phyloP scores from a whole-genome alignment of 169 alveolate species.

The Theileria annulata region DNA sequence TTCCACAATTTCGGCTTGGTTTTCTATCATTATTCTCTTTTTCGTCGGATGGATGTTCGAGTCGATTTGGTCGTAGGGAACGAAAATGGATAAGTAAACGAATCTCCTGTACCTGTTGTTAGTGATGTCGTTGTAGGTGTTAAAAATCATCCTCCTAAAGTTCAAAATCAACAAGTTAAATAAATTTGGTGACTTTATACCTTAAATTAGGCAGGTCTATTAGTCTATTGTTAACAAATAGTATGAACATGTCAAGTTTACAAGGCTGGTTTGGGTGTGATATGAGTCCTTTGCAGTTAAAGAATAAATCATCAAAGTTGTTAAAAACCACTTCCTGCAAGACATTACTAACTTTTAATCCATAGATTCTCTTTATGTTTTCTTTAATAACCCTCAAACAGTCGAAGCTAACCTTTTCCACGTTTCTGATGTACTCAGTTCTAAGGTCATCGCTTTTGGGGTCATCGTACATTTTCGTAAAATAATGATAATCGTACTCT shows the following conservation, averaged over 20 bases:
- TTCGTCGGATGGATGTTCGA: conserved; percentile 99
- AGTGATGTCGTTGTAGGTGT: conserved; percentile 67
- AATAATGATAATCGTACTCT: conserved; percentile 46
- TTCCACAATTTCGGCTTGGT: conserved; percentile 81
- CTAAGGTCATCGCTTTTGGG: conserved; percentile 45
- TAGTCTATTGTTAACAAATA: conserved; percentile 94
- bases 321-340: conserved; percentile 44
- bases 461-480: neutral
- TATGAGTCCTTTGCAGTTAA: conserved; percentile 77
- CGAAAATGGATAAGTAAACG: conserved; percentile 90
- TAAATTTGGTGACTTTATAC: conserved; percentile 12
- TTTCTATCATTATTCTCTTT: conserved; percentile 85
- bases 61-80: conserved; percentile 91
- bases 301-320: conserved; percentile 50
- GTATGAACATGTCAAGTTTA: conserved; percentile 82
- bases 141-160: conserved; percentile 56
- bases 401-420: conserved; percentile 45
- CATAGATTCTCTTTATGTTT: conserved; percentile 65
- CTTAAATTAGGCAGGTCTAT: conserved; percentile 86
- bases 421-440: conserved; percentile 48
- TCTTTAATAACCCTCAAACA: conserved; percentile 40
- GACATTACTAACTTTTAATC: conserved; percentile 57
- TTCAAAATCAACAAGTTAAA: neutral
- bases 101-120: conserved; percentile 78
- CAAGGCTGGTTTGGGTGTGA: conserved; percentile 79